These are phyloP conservation scores for Vitis amurensis DNA, from an alignment of 164 flowering plant genomes.

Conservation along the genomic window DNA sequence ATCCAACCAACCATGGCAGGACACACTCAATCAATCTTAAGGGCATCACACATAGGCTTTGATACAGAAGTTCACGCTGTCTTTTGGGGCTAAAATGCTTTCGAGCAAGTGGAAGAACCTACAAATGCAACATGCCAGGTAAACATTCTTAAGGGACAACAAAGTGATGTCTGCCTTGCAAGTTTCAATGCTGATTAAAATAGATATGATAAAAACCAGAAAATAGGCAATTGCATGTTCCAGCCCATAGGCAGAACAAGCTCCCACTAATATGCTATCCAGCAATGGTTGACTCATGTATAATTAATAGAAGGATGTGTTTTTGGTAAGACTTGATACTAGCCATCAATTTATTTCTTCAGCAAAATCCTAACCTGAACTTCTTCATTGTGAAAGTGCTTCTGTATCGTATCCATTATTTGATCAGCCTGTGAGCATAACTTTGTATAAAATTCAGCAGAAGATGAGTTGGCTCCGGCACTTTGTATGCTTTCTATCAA, in stretches of 20 bases:
- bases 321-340: no score
- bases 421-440: slow-evolving; percentile 81
- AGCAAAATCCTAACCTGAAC: slow-evolving; percentile 49
- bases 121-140: slow-evolving; percentile 8
- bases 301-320: no score
- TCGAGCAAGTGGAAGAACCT: slow-evolving; percentile 95
- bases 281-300: background rate
- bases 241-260: background rate
- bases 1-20: slow-evolving; percentile 87
- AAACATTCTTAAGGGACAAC: background rate
- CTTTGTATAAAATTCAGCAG: slow-evolving; percentile 64
- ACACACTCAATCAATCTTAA: slow-evolving; percentile 83
- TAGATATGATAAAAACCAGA: background rate
- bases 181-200: background rate
- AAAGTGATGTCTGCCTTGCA: background rate
- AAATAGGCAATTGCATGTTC: background rate
- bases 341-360: no score
- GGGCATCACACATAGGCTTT: slow-evolving; percentile 95
- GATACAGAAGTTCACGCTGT: slow-evolving; percentile 84
- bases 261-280: background rate
- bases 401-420: slow-evolving; percentile 74
- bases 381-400: slow-evolving; percentile 86
- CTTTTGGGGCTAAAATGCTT: slow-evolving; percentile 60
- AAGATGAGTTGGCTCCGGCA: slow-evolving; percentile 64
- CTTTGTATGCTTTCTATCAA: slow-evolving; percentile 82